Conservation (phyloP, 2,329 filamentous ascomycete genomes). For the Xenosphaeropsis pyriputrescens region DNA sequence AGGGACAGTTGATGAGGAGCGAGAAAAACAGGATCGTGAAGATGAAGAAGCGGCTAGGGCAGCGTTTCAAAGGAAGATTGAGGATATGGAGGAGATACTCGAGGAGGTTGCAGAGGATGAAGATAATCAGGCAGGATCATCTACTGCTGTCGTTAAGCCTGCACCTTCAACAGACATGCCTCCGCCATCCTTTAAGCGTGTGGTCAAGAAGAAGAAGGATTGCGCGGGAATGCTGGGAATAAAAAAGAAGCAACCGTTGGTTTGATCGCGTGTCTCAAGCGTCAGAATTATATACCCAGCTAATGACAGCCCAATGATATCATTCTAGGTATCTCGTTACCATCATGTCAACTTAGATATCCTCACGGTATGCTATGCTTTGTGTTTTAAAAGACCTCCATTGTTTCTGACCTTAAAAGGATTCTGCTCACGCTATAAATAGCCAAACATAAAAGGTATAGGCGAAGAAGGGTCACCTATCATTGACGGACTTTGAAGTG, state of each 20-base stretch:
- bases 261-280: constrained; percentile 20
- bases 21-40: constrained; percentile 57
- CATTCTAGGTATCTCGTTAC: no score
- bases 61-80: constrained; percentile 47
- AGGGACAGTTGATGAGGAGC: constrained; percentile 40
- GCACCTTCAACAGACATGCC: constrained; percentile 26
- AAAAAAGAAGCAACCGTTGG: constrained; percentile 62
- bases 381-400: no score
- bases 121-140: constrained; percentile 1
- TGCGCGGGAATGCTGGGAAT: constrained; percentile 63
- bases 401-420: no score
- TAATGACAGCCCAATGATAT: no score
- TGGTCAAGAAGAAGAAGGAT: constrained; percentile 79
- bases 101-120: constrained; percentile 17
- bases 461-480: no score
- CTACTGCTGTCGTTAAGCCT: constrained; percentile 6
- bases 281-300: no score
- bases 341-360: no score
- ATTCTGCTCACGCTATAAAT: no score
- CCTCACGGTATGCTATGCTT: no score
- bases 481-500: no score
- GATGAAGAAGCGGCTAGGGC: constrained; percentile 67
- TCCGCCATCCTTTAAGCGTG: constrained; percentile 57
- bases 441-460: no score
- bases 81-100: constrained; percentile 17